A percentile compares a stretch with the other conserved stretches of the same genome.
These are phyloP conservation scores for Fallopia convolvulus DNA, from an alignment of 148 eudicot species.

Conservation along the genomic window DNA sequence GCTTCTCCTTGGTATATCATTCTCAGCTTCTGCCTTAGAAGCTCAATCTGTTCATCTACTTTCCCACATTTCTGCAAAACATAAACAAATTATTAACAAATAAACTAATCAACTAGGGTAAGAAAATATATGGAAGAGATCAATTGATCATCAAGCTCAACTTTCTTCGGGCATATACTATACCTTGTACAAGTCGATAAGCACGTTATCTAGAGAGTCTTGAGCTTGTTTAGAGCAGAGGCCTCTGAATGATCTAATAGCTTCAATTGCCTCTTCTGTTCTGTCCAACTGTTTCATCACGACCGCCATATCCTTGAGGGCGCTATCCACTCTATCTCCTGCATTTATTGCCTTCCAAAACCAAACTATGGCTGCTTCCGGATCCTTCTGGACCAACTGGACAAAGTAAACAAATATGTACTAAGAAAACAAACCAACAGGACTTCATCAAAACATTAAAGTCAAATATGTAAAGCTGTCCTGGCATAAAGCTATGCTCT, in stretches of 20 bases:
- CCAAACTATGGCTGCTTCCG: slow-evolving; percentile 60
- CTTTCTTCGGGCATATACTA: background rate
- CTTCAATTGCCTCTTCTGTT: slow-evolving; percentile 82
- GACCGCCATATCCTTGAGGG: slow-evolving; percentile 81
- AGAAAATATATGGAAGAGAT: background rate
- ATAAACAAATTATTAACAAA: background rate
- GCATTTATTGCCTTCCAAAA: slow-evolving; percentile 91
- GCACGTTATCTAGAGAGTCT: slow-evolving; percentile 78
- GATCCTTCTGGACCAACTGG: slow-evolving; percentile 63
- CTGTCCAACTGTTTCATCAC: slow-evolving; percentile 81
- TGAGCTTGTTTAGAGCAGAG: slow-evolving; percentile 66
- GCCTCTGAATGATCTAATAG: slow-evolving; percentile 61
- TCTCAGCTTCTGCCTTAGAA: slow-evolving; percentile 69
- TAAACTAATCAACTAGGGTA: background rate
- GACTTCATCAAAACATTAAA: too few species aligned
- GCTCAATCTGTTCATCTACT: slow-evolving; percentile 69
- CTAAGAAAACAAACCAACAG: background rate
- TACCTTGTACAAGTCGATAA: slow-evolving; percentile 80
- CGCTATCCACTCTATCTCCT: slow-evolving; percentile 84
- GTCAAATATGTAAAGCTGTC: background rate
- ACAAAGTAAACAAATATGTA: background rate
- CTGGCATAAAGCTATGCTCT: too few species aligned
- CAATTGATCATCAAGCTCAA: background rate
- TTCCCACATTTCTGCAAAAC: slow-evolving; percentile 70
- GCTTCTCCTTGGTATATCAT: slow-evolving; percentile 70